phyloP scores from a whole-genome alignment of 768 basidiomycete species.

The Mycena alexandri region DNA sequence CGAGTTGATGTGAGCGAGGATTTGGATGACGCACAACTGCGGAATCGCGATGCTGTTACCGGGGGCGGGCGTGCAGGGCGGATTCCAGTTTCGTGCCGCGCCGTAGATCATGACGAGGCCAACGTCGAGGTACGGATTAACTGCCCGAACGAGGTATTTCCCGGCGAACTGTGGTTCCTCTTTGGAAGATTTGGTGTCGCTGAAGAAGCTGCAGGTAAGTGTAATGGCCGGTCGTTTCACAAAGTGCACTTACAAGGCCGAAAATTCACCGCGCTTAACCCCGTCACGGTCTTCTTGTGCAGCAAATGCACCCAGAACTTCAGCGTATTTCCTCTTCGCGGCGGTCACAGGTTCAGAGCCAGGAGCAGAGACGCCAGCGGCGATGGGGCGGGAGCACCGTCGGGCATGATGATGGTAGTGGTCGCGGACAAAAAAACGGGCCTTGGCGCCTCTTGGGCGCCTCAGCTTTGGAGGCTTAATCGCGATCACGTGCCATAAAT shows the following conservation, averaged over 20 bases:
- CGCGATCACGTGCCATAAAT: constrained; percentile 6
- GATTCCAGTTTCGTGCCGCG: not conserved
- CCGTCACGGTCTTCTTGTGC: not conserved
- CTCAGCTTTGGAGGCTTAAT: too few species aligned
- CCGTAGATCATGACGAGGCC: not conserved
- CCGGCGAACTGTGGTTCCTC: not conserved
- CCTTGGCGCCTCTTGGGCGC: too few species aligned
- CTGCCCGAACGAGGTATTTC: constrained; percentile 7
- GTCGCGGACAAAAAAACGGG: constrained; percentile 17
- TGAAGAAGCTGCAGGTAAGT: too few species aligned
- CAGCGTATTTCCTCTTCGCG: constrained; percentile 3
- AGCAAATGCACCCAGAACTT: not conserved
- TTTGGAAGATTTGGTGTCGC: too few species aligned
- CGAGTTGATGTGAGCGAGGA: not conserved
- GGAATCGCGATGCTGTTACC: not conserved
- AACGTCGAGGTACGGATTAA: constrained; percentile 4
- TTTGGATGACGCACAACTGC: not conserved
- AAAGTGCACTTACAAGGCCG: too few species aligned
- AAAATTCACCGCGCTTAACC: not conserved
- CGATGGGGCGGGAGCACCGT: too few species aligned
- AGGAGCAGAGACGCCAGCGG: not conserved
- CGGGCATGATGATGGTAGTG: too few species aligned
- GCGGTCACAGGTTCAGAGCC: not conserved
- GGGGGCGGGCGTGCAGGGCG: too few species aligned
- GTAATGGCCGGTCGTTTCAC: too few species aligned